These are phyloP conservation scores for Knufia petricola DNA, from an alignment of 2,329 filamentous ascomycete genomes.

Conservation along the genomic window DNA sequence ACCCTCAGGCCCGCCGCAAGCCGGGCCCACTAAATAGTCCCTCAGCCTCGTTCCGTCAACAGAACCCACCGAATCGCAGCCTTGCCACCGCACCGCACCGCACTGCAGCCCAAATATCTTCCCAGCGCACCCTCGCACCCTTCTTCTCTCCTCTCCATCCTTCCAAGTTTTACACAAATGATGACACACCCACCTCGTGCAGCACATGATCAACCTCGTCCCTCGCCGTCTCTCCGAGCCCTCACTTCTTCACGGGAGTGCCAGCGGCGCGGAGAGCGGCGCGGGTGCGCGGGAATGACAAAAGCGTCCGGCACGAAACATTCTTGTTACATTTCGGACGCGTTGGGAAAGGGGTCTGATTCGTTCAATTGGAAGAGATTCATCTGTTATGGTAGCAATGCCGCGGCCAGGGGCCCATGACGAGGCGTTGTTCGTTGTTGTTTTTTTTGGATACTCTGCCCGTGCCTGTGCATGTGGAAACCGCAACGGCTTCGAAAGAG, in stretches of 20 bases:
- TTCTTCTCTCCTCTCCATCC: slow-evolving; percentile 1
- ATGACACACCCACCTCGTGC: slow-evolving; percentile 5
- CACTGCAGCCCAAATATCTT: no score
- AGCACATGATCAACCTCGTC: slow-evolving; percentile 1
- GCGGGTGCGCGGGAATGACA: not conserved
- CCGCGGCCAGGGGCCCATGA: no score
- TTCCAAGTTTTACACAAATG: slow-evolving; percentile 5
- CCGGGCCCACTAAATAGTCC: no score
- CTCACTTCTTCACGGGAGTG: not conserved
- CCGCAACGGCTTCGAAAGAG: no score
- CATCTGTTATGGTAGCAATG: no score
- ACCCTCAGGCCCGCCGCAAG: no score
- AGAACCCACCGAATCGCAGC: no score
- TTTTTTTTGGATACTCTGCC: no score
- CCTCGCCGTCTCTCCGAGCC: not conserved
- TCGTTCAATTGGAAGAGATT: slow-evolving; percentile 1
- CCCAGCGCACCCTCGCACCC: not conserved
- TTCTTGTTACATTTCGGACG: slow-evolving; percentile 6
- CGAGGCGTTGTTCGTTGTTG: no score
- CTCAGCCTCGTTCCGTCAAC: no score
- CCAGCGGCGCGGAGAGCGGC: not conserved
- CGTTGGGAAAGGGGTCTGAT: slow-evolving; percentile 2
- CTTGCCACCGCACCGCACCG: no score
- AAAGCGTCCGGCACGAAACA: slow-evolving; percentile 5
- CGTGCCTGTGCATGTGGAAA: no score